Evolutionary conservation across 257 asterid genomes (phyloP), one percentile per base, ranked within the genome.

Genomic region (Plantago ovata): DNA sequence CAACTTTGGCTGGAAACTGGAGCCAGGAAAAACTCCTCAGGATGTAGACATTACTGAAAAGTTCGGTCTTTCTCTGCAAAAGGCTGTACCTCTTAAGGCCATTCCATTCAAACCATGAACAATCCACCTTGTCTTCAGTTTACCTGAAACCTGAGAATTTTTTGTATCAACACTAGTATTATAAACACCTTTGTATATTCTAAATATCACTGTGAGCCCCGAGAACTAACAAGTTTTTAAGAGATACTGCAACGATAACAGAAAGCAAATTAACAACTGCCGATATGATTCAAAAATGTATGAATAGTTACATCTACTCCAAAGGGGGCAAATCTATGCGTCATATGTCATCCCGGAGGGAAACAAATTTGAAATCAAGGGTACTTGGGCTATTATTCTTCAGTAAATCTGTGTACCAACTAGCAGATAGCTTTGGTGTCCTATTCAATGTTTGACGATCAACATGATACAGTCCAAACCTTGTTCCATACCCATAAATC

Each of bases 391-490:
- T 53, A 32, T 15, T 28, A 11, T 53, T 28, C 33, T n/a, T 62
- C 21, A 87, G 67, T 77, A 87, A 80, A 64, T 72, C 64, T 70
- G 39, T 65, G 20, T 76, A 82, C 94, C 96, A 84, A 42, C 22
- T 38, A 3, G 89, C 88, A 14, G 94, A 87, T 9, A 71, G 69
- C 54, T 79, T 80, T 5, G 85, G 86, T 20, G 74, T 55, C 48
- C 96, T 75, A 53, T 78, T 41, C 52, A 84, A 44, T 2, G 87
- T 78, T 1, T 7, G 38, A 16, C 28, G 82, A 42, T 78, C 70
- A 8, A 82, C 46, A 10, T 60, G 71, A 62, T 79, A 80, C 22
- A 87, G 49, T 58, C 94, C 94, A 10, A 74, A 87, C 64, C 68
- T 83, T 1, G 42, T 2, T 3, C 12, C 53, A 32, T 76, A 88